Evolutionary conservation across 1,284 basidiomycete genomes (phyloP).

Genomic region (Fereydounia khargensis): DNA sequence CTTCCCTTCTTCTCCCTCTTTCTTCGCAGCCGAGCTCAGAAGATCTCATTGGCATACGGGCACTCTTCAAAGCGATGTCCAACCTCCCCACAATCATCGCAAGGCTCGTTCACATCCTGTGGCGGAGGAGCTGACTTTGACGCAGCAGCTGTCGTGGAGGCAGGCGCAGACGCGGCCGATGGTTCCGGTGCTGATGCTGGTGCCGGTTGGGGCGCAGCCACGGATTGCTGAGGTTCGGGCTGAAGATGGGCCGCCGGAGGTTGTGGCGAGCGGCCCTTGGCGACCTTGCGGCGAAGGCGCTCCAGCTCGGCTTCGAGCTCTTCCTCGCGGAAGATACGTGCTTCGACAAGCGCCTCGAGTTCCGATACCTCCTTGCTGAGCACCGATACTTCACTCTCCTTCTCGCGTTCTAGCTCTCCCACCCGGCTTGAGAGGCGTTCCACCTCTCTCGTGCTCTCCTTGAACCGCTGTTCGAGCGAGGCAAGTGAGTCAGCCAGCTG

Average conservation of each 20-base stretch:
- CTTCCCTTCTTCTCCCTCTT: neutral
- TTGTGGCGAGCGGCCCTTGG: too few relatives aligned
- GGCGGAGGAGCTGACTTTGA: too few relatives aligned
- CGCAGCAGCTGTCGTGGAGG: too few relatives aligned
- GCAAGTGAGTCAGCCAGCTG: conserved; percentile 30
- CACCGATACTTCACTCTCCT: conserved; percentile 38
- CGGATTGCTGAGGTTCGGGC: too few relatives aligned
- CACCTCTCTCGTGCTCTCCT: conserved; percentile 62
- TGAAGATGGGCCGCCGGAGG: too few relatives aligned
- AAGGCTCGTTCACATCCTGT: conserved; percentile 22
- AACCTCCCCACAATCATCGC: conserved; percentile 40
- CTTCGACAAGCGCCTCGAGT: conserved; percentile 47
- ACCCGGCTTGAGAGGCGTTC: conserved; percentile 47
- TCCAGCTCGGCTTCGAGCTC: conserved; percentile 43
- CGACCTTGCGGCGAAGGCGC: conserved; percentile 18
- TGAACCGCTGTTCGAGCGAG: conserved; percentile 29
- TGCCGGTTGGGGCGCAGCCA: too few relatives aligned
- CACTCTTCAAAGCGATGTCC: conserved; percentile 41
- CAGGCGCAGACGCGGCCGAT: too few relatives aligned
- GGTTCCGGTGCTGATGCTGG: too few relatives aligned
- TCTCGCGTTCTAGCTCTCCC: conserved; percentile 44
- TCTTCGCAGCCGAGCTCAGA: conserved; percentile 3
- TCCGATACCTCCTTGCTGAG: conserved; percentile 46
- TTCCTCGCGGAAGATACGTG: conserved; percentile 47
- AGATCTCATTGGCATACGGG: conserved; percentile 40